phyloP scores from a whole-genome alignment of 108 stramenopile species.

The Skeletonema menzelii region DNA sequence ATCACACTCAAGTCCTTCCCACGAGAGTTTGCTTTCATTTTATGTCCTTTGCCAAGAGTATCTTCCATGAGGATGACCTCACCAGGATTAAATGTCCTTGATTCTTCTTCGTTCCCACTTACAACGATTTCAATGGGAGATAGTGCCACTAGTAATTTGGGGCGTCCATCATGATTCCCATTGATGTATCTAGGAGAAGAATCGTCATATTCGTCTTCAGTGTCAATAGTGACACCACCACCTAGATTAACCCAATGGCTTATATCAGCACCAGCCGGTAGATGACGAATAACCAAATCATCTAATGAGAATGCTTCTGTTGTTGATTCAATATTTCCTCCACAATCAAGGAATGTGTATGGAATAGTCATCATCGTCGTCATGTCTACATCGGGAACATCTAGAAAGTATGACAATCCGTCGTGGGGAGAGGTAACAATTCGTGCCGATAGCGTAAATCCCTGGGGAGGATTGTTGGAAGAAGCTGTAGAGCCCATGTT shows the following conservation, averaged over 20 bases:
- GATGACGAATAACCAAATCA: conserved; percentile 40
- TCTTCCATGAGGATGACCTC: conserved; percentile 50
- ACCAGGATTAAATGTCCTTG: conserved; percentile 35
- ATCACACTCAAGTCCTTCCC: conserved; percentile 40
- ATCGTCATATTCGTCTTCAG: conserved; percentile 13
- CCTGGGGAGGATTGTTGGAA: conserved; percentile 37
- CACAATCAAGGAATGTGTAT: conserved; percentile 37
- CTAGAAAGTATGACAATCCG: conserved; percentile 47
- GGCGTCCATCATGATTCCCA: conserved; percentile 31
- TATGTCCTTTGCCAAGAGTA: conserved; percentile 50
- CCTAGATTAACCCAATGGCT: conserved; percentile 46
- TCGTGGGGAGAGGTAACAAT: conserved; percentile 48
- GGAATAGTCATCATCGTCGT: conserved; percentile 39
- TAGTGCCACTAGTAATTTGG: conserved; percentile 33
- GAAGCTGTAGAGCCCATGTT: background rate
- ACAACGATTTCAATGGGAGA: conserved; percentile 44
- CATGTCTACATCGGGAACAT: conserved; percentile 10
- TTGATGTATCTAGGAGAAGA: conserved; percentile 10
- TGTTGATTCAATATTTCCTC: conserved; percentile 43
- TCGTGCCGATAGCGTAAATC: conserved; percentile 33
- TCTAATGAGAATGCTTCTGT: conserved; percentile 34
- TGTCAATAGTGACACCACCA: conserved; percentile 39
- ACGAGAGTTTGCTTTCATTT: conserved; percentile 38
- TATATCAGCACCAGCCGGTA: conserved; percentile 30
- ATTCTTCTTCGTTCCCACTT: conserved; percentile 41